These are phyloP conservation scores for Epichloe festucae DNA, from an alignment of 2,329 filamentous ascomycete genomes.

Conservation along the genomic window DNA sequence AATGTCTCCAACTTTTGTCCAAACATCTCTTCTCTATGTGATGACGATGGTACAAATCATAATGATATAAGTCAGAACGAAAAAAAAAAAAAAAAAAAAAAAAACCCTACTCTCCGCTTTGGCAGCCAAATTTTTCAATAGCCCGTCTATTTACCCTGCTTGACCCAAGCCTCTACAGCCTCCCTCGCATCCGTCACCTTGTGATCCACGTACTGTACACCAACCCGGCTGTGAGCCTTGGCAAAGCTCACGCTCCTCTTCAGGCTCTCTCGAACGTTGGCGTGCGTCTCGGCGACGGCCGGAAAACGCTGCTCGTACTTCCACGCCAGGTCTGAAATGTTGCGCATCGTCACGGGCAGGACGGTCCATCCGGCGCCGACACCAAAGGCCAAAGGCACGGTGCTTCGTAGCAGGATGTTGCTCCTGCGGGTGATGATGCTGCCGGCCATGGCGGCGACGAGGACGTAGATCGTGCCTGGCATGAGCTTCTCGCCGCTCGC, in stretches of 20 bases:
- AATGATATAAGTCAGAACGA: neutral
- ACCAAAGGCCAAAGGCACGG: slow-evolving; percentile 67
- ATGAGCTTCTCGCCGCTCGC: slow-evolving; percentile 81
- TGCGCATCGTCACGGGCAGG: slow-evolving; percentile 79
- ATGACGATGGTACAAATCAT: slow-evolving; percentile 24
- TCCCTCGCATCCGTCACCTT: slow-evolving; percentile 67
- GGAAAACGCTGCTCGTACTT: slow-evolving; percentile 86
- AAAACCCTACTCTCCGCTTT: neutral
- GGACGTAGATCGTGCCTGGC: slow-evolving; percentile 81
- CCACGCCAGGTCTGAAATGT: slow-evolving; percentile 78
- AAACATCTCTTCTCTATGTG: slow-evolving; percentile 17
- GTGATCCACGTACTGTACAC: slow-evolving; percentile 61
- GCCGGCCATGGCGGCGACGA: slow-evolving; percentile 89
- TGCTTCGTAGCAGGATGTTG: slow-evolving; percentile 66
- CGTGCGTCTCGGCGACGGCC: slow-evolving; percentile 67
- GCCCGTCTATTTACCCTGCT: slow-evolving; percentile 60
- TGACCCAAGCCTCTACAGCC: slow-evolving; percentile 77
- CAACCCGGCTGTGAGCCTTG: slow-evolving; percentile 59
- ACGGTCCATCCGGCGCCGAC: slow-evolving; percentile 73
- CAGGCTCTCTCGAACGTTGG: slow-evolving; percentile 56
- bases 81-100: too few relatives aligned
- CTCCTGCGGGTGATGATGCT: slow-evolving; percentile 83
- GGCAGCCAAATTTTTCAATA: slow-evolving; percentile 9
- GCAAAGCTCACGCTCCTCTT: slow-evolving; percentile 60
- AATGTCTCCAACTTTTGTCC: neutral